Conservation (phyloP, 129 eudicot genomes). For the Artemisia argyi region DNA sequence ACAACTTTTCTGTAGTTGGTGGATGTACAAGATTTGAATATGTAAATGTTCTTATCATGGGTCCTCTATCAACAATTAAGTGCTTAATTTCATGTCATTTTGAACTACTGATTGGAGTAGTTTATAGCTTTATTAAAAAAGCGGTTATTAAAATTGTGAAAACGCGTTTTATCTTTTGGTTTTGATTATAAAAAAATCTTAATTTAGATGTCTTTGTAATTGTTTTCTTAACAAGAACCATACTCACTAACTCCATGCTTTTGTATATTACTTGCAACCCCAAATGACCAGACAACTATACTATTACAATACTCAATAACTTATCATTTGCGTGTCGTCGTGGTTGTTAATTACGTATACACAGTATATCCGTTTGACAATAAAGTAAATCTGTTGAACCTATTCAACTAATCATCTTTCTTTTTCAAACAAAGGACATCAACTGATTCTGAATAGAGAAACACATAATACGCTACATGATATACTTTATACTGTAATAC, state of each 20-base stretch:
- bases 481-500: not conserved
- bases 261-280: constrained; percentile 28
- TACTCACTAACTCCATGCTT: constrained; percentile 24
- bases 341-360: constrained; percentile 7
- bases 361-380: not conserved
- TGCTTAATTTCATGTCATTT: constrained; percentile 15
- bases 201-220: not conserved
- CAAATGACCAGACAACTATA: constrained; percentile 24
- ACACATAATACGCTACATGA: not conserved
- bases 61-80: constrained; percentile 26
- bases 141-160: constrained; percentile 18
- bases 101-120: constrained; percentile 38
- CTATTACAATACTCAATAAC: constrained; percentile 2
- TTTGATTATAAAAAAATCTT: not conserved
- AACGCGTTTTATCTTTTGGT: constrained; percentile 24
- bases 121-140: constrained; percentile 14
- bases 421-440: not conserved
- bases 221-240: not conserved
- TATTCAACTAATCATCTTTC: not conserved
- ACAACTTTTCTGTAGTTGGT: constrained; percentile 26
- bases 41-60: constrained; percentile 30
- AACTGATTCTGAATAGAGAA: not conserved
- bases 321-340: not conserved
- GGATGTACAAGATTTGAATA: constrained; percentile 28
- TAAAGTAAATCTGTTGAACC: not conserved